Conservation (phyloP, 108 stramenopile genomes). For the Fistulifera pelliculosa region DNA sequence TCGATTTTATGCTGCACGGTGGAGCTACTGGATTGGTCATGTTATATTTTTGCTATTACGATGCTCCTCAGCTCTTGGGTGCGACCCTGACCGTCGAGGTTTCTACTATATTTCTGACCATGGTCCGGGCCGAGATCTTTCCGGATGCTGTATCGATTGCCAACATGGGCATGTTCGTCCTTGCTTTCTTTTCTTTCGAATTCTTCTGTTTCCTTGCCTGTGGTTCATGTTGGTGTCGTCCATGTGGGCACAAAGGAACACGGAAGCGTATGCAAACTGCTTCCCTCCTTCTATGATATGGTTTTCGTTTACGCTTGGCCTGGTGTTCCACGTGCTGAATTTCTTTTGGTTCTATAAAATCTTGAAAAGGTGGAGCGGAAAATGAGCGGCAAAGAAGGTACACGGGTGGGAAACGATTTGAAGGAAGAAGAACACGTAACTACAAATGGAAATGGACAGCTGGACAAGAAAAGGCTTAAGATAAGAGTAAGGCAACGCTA, state of each 20-base stretch:
- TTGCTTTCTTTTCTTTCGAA: constrained; percentile 40
- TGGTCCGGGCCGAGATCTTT: constrained; percentile 24
- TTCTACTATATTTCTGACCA: constrained; percentile 17
- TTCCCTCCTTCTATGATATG: constrained; percentile 35
- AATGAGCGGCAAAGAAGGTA: constrained; percentile 35
- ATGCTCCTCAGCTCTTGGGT: constrained; percentile 28
- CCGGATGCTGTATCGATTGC: constrained; percentile 8
- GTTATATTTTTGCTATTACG: constrained; percentile 37
- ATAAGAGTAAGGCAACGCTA: not conserved
- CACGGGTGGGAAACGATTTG: constrained; percentile 27
- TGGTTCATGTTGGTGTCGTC: constrained; percentile 23
- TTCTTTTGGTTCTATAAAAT: constrained; percentile 53
- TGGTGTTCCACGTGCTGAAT: constrained; percentile 47
- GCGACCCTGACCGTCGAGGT: constrained; percentile 59
- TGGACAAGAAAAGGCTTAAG: not conserved
- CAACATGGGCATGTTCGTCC: constrained; percentile 28
- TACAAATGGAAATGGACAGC: not conserved
- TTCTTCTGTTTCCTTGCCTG: constrained; percentile 34
- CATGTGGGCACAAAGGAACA: constrained; percentile 10
- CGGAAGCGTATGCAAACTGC: constrained; percentile 20
- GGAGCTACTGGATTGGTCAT: constrained; percentile 38
- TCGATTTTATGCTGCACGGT: constrained; percentile 53
- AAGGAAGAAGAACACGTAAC: constrained; percentile 12
- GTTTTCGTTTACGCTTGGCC: constrained; percentile 31
- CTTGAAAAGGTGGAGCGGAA: constrained; percentile 38